Percentiles rank a stretch among this genome's conserved stretches.
Conservation (phyloP, 805 yeast genomes). For the Naumovozyma castellii region DNA sequence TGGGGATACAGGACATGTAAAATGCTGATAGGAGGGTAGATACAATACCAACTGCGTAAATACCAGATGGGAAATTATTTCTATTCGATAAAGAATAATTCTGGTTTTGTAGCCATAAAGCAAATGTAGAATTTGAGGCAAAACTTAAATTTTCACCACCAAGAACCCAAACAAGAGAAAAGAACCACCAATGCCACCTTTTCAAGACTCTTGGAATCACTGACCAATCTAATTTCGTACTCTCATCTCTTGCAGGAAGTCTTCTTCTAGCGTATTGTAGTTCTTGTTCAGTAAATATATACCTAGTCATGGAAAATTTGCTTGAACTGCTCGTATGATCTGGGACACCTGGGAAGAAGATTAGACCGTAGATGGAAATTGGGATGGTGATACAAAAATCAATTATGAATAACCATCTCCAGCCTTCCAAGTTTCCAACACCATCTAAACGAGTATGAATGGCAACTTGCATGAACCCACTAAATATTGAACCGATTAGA, state of each 20-base stretch:
- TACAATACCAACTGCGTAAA: conserved; percentile 42
- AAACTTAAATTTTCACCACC: conserved; percentile 43
- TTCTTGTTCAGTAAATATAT: conserved; percentile 35
- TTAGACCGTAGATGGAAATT: conserved; percentile 44
- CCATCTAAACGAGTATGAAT: conserved; percentile 40
- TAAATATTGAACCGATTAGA: conserved; percentile 44
- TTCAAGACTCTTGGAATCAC: conserved; percentile 38
- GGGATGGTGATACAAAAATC: conserved; percentile 53
- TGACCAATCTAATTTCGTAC: conserved; percentile 31
- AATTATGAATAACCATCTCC: conserved; percentile 62
- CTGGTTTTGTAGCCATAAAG: conserved; percentile 37
- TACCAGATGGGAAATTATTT: conserved; percentile 48
- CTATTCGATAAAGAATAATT: conserved; percentile 36
- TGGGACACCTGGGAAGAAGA: conserved; percentile 53
- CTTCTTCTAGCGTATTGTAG: conserved; percentile 35
- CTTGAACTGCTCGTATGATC: conserved; percentile 22
- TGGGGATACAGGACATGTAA: conserved; percentile 36
- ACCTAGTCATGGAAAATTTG: conserved; percentile 20
- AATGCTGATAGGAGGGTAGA: conserved; percentile 37
- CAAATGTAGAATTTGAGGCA: conserved; percentile 38
- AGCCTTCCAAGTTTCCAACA: conserved; percentile 43
- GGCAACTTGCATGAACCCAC: conserved; percentile 50
- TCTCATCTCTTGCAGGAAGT: conserved; percentile 33
- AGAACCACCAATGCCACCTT: conserved; percentile 51
- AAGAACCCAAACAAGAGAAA: conserved; percentile 42